A percentile compares a stretch with the other conserved stretches of the same genome.
phyloP scores from a whole-genome alignment of 176 grass and related monocot genomes.

The Phoenix dactylifera region DNA sequence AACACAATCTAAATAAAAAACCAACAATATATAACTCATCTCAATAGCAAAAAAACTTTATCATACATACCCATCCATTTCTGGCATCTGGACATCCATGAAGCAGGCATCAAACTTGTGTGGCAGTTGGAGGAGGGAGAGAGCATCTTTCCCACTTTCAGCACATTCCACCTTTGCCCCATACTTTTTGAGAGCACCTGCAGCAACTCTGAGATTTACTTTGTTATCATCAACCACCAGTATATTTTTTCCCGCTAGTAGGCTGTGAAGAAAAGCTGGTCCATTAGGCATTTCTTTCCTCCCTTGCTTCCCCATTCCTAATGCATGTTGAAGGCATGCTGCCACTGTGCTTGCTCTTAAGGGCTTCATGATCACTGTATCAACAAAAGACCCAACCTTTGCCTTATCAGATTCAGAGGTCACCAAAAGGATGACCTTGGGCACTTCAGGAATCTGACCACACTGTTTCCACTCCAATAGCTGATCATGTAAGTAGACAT shows the following conservation, averaged over 20 bases:
- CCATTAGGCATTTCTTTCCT: slow-evolving; percentile 50
- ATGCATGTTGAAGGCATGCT: slow-evolving; percentile 66
- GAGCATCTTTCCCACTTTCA: slow-evolving; percentile 80
- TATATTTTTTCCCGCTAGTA: slow-evolving; percentile 85
- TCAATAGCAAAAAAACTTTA: neutral
- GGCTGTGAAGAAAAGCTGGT: slow-evolving; percentile 34
- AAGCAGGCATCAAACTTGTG: slow-evolving; percentile 87
- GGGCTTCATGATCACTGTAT: slow-evolving; percentile 77
- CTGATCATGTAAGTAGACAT: slow-evolving; percentile 41
- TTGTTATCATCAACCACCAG: slow-evolving; percentile 95
- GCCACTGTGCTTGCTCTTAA: slow-evolving; percentile 81
- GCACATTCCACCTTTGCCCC: slow-evolving; percentile 76
- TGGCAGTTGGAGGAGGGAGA: slow-evolving; percentile 48
- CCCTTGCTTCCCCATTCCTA: slow-evolving; percentile 34
- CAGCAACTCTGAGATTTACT: slow-evolving; percentile 88
- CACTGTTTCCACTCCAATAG: slow-evolving; percentile 31
- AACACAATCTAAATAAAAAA: too few relatives aligned
- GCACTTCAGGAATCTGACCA: slow-evolving; percentile 24
- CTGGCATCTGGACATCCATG: slow-evolving; percentile 99
- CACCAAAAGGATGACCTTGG: slow-evolving; percentile 60
- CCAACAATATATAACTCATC: too few relatives aligned
- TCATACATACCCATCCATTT: slow-evolving; percentile 93
- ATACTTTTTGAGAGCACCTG: slow-evolving; percentile 62
- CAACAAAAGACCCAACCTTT: slow-evolving; percentile 34
- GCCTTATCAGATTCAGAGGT: slow-evolving; percentile 61